Base-by-base conservation (phyloP, 1,284 basidiomycete species). In the Cutaneotrichosporon cavernicola region DNA sequence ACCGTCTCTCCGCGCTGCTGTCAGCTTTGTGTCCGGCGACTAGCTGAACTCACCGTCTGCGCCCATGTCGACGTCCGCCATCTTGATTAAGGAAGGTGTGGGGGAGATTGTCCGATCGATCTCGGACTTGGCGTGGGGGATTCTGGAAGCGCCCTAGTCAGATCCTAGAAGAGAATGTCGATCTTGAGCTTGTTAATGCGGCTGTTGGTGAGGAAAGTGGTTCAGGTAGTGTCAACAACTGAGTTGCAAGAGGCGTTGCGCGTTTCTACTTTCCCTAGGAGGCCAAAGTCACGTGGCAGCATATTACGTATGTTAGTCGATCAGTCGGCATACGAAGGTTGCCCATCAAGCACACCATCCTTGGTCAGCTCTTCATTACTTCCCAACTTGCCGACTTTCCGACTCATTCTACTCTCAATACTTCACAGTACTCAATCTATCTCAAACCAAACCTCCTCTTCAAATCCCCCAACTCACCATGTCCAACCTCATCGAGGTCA, bases 401-500 rank as follows among this genome's bases (percentile, higher is more conserved):
- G 8, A 8, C 34, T 36, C 34, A 36, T 34, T 31, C 51, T 52
- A 1, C 51, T 22, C 47, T 14, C 5, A 55, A 32, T 38, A 22
- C 53, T 21, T 55, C 21, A 9, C 34, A 38, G 6, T 34, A 26
- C 47, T 49, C 47, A 49, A 9, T 32, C 30, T 31, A 11, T 16
- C 4, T 31, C 51, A 47, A 47, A 8, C 18, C 32, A 9, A 21
- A 34, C 10, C 34, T 40, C 26, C 53, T 38, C 36, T n/a, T 18
- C 38, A 22, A 30, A 11, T 22, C 22, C 5, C 31, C 46, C 7
- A 13, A 14, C 34, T 62, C 64, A 63, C 58, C 60, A 74, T 73
- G 72, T 66, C 69, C 43, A 81, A 80, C 67, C 69, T 78, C 62
- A 69, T 79, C 76, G 76, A 82, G 34, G 83, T 95, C 58, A 77